Evolutionary conservation across 1,284 basidiomycete genomes (phyloP).

Genomic region (Melampsora larici-populina): DNA sequence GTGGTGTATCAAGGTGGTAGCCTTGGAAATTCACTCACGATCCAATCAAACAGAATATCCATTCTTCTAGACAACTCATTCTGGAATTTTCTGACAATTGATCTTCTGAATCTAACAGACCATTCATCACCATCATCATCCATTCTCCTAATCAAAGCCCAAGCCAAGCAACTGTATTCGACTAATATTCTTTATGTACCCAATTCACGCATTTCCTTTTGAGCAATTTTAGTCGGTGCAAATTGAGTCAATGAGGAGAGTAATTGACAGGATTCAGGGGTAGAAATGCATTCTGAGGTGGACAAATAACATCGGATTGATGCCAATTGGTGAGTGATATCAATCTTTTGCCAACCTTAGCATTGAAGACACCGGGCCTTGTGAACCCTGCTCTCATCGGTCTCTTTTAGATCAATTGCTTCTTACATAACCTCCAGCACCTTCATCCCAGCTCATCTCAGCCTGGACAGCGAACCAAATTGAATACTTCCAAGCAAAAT

Average conservation of each 20-base stretch:
- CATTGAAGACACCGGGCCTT: slow-evolving; percentile 59
- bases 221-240: slow-evolving; percentile 75
- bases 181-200: slow-evolving; percentile 82
- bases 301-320: slow-evolving; percentile 21
- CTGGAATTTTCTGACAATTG: slow-evolving; percentile 66
- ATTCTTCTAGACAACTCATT: slow-evolving; percentile 59
- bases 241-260: slow-evolving; percentile 80
- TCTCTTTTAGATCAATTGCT: slow-evolving; percentile 62
- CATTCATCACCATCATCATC: slow-evolving; percentile 81
- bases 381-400: slow-evolving; percentile 50
- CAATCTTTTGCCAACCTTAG: slow-evolving; percentile 83
- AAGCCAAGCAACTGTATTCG: slow-evolving; percentile 68
- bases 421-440: slow-evolving; percentile 87
- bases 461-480: slow-evolving; percentile 87
- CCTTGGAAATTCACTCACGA: slow-evolving; percentile 86
- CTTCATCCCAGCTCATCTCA: slow-evolving; percentile 84
- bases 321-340: slow-evolving; percentile 48
- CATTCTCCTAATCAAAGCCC: slow-evolving; percentile 88
- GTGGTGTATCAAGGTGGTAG: slow-evolving; percentile 94
- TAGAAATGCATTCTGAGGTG: slow-evolving; percentile 84
- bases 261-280: slow-evolving; percentile 86
- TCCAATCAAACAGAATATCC: slow-evolving; percentile 96
- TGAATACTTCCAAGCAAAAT: slow-evolving; percentile 95
- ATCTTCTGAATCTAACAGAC: slow-evolving; percentile 58
- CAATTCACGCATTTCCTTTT: slow-evolving; percentile 69